Percentiles rank a stretch among this genome's conserved stretches.
Conservation (phyloP, 176 grass and related monocot genomes). For the Urochloa ruziziensis region DNA sequence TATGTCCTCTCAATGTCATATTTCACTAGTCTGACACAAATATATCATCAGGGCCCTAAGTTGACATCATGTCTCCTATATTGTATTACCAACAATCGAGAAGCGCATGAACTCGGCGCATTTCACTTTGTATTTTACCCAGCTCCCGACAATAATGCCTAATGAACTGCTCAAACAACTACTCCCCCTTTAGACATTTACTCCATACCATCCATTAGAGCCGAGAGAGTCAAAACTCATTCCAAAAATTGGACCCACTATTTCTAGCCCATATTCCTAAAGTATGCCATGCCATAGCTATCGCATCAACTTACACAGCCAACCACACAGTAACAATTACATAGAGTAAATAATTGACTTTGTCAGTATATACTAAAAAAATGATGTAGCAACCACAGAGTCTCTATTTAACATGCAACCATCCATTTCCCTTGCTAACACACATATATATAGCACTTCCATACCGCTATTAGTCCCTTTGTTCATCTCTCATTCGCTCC, state of each 20-base stretch:
- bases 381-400: neutral
- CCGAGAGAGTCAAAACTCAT: neutral
- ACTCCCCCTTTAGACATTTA: slow-evolving; percentile 14
- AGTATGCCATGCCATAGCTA: slow-evolving; percentile 27
- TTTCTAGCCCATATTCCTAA: neutral
- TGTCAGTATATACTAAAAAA: neutral
- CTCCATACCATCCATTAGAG: slow-evolving; percentile 37
- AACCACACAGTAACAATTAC: slow-evolving; percentile 28
- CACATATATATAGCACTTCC: slow-evolving; percentile 6
- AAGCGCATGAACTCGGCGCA: neutral
- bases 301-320: slow-evolving; percentile 41
- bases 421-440: slow-evolving; percentile 4
- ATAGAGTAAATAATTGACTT: neutral
- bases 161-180: neutral
- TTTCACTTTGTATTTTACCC: neutral
- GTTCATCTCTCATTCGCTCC: slow-evolving; percentile 33
- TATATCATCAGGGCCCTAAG: neutral
- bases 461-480: neutral
- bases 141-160: neutral
- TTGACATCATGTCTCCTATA: slow-evolving; percentile 26
- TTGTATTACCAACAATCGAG: neutral
- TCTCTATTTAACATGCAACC: slow-evolving; percentile 7
- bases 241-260: neutral
- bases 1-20: neutral
- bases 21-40: neutral